Evolutionary conservation across 2,329 filamentous ascomycete genomes (phyloP).

Genomic region (Thermomyces lanuginosus): DNA sequence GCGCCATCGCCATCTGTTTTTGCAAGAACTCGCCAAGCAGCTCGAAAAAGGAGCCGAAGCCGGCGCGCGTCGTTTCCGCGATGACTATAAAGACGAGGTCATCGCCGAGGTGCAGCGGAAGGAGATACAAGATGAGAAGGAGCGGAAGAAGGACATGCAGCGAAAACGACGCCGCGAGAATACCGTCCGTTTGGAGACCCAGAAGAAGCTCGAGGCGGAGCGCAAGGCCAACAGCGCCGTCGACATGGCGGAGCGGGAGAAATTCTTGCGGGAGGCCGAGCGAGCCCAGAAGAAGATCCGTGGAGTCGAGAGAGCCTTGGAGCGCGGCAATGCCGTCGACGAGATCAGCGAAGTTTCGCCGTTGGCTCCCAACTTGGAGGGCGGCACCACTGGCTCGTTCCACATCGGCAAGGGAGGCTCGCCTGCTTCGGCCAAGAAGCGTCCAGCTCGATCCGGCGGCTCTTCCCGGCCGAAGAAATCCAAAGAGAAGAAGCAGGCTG

Average conservation of each 20-base stretch:
- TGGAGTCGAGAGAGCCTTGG: slow-evolving; percentile 72
- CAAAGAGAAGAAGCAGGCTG: slow-evolving; percentile 53
- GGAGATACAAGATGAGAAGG: slow-evolving; percentile 86
- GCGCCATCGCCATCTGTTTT: slow-evolving; percentile 42
- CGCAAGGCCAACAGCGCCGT: slow-evolving; percentile 61
- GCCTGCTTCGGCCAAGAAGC: slow-evolving; percentile 35
- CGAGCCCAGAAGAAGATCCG: slow-evolving; percentile 84
- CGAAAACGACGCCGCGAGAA: slow-evolving; percentile 90
- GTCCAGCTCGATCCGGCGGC: slow-evolving; percentile 35
- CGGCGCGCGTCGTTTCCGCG: slow-evolving; percentile 60
- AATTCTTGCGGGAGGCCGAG: slow-evolving; percentile 69
- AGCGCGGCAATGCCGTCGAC: slow-evolving; percentile 60
- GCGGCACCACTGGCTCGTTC: slow-evolving; percentile 73
- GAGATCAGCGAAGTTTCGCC: slow-evolving; percentile 56
- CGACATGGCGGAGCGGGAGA: slow-evolving; percentile 67
- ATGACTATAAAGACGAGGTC: slow-evolving; percentile 62
- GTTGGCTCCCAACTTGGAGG: slow-evolving; percentile 65
- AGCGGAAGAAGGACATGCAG: slow-evolving; percentile 99
- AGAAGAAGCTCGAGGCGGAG: slow-evolving; percentile 67
- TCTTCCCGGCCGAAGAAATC: slow-evolving; percentile 68
- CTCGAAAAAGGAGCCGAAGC: slow-evolving; percentile 52
- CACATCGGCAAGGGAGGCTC: slow-evolving; percentile 44
- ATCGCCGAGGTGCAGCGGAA: slow-evolving; percentile 75
- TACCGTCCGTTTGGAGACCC: slow-evolving; percentile 71
- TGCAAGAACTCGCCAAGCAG: slow-evolving; percentile 40